Conservation (phyloP, 345 rosid species). For the Abelmoschus esculentus region DNA sequence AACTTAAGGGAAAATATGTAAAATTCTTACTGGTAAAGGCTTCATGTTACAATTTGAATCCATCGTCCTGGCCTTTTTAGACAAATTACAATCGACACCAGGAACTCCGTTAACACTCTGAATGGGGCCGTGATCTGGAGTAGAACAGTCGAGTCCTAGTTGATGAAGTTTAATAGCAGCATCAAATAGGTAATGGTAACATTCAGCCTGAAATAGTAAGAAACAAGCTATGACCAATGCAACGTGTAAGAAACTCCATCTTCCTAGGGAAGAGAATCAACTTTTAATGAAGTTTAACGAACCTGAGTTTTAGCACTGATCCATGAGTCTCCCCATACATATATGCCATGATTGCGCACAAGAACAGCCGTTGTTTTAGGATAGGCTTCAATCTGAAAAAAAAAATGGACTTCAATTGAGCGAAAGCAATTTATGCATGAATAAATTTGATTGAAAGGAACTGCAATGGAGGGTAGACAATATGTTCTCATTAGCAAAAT, state of each 20-base stretch:
- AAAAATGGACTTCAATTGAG: background rate
- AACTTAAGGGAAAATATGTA: slow-evolving; percentile 1
- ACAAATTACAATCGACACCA: slow-evolving; percentile 19
- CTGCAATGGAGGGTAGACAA: background rate
- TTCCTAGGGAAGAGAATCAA: background rate
- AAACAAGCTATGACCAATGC: background rate
- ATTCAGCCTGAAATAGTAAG: slow-evolving; percentile 61
- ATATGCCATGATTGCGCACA: slow-evolving; percentile 92
- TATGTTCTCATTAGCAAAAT: background rate
- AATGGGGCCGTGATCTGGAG: slow-evolving; percentile 68
- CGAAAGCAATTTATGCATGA: slow-evolving; percentile 1
- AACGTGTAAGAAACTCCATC: background rate
- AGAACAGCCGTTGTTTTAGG: slow-evolving; percentile 94
- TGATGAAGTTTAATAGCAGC: slow-evolving; percentile 91
- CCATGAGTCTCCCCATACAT: slow-evolving; percentile 97
- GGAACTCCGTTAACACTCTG: slow-evolving; percentile 32
- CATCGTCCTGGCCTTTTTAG: slow-evolving; percentile 33
- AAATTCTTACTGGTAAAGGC: slow-evolving; percentile 38
- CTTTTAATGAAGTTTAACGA: slow-evolving; percentile 12
- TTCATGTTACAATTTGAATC: slow-evolving; percentile 39
- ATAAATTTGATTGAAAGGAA: background rate
- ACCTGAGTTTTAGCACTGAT: slow-evolving; percentile 99
- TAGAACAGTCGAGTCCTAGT: slow-evolving; percentile 62
- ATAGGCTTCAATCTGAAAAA: slow-evolving; percentile 66
- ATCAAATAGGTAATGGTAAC: slow-evolving; percentile 87